Percentiles rank a stretch among this genome's conserved stretches.
phyloP scores from a whole-genome alignment of 106 monocot species.

The Amphibolis antarctica region DNA sequence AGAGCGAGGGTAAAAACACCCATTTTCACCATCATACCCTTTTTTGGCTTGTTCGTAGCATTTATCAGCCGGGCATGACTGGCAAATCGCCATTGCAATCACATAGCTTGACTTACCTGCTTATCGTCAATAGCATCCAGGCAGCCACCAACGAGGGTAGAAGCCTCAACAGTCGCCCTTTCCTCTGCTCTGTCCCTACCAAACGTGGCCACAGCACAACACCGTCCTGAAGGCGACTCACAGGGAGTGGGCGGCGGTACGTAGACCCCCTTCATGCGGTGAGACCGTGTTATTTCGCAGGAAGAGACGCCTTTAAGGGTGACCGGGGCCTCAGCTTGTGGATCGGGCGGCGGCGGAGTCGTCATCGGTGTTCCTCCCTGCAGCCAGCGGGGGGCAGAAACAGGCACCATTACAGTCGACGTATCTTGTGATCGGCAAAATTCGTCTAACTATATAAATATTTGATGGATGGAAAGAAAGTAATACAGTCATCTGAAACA shows the following conservation, averaged over 20 bases:
- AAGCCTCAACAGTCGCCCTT: conserved; percentile 18
- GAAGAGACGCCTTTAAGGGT: conserved; percentile 21
- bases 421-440: no score
- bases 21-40: no score
- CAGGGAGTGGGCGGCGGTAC: conserved; percentile 16
- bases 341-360: conserved; percentile 16
- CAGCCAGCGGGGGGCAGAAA: conserved; percentile 1
- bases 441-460: no score
- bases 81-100: not conserved
- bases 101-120: conserved; percentile 24
- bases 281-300: conserved; percentile 14
- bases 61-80: not conserved
- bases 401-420: conserved; percentile 1
- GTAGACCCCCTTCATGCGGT: conserved; percentile 50
- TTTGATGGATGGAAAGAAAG: no score
- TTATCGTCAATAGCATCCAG: conserved; percentile 38
- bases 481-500: no score
- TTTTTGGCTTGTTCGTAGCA: no score
- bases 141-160: conserved; percentile 23
- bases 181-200: conserved; percentile 12
- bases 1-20: no score
- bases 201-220: conserved; percentile 9
- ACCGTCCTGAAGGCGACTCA: conserved; percentile 6
- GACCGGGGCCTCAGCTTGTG: conserved; percentile 11
- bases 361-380: conserved; percentile 35